Conservation (phyloP, 2,329 filamentous ascomycete species). For the Ascochyta fabae region DNA sequence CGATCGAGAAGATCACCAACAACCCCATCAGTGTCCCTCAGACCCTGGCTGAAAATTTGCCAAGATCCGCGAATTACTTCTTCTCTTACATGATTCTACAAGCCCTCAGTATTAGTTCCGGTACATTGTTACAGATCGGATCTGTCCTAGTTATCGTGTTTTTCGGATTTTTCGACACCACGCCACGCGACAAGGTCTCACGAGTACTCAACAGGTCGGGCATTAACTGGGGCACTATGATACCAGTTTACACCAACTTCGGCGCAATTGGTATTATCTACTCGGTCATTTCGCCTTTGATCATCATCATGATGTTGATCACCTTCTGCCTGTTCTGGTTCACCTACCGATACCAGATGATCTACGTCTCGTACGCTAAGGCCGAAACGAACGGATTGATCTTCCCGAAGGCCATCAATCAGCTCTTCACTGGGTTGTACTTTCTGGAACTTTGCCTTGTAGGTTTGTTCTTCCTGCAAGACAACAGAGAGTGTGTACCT, state of each 20-base stretch:
- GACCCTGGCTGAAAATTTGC: conserved; percentile 78
- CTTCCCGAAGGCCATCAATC: conserved; percentile 91
- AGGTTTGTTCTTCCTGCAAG: conserved; percentile 83
- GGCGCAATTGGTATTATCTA: conserved; percentile 90
- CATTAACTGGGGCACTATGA: conserved; percentile 91
- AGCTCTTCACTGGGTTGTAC: conserved; percentile 93
- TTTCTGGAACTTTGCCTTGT: conserved; percentile 92
- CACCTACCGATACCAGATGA: conserved; percentile 93
- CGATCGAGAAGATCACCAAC: conserved; percentile 68
- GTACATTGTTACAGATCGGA: conserved; percentile 83
- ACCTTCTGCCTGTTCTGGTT: conserved; percentile 93
- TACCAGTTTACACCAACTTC: conserved; percentile 95
- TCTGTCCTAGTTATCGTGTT: conserved; percentile 79
- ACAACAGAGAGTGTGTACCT: conserved; percentile 69
- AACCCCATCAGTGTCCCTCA: conserved; percentile 72
- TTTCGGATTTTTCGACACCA: conserved; percentile 82
- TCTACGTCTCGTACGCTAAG: conserved; percentile 90
- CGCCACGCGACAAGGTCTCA: conserved; percentile 80
- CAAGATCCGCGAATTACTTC: conserved; percentile 92
- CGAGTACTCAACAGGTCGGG: conserved; percentile 79
- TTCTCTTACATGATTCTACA: conserved; percentile 99
- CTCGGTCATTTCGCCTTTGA: conserved; percentile 85
- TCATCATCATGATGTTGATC: conserved; percentile 90
- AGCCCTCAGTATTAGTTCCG: conserved; percentile 87
- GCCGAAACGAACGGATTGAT: conserved; percentile 91